Evolutionary conservation across 2,329 filamentous ascomycete genomes (phyloP), one percentile per base, ranked within the genome.

Genomic region (Alternaria longipes): DNA sequence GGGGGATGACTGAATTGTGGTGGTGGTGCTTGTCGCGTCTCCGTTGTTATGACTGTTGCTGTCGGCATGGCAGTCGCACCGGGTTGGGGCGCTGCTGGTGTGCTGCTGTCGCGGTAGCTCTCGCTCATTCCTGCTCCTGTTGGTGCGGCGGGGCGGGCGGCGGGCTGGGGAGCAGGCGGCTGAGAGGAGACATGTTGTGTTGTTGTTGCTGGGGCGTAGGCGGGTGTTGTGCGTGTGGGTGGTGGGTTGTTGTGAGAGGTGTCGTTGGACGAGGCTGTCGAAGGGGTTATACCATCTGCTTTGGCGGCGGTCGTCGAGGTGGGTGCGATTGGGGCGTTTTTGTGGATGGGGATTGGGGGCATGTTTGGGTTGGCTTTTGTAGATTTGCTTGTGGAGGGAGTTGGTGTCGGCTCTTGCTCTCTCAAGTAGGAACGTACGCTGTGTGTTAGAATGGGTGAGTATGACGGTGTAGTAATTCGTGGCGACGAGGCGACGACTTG

Each of bases 281-380:
- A 74, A 4, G 79, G 78, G 1, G 78, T 80, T 24, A 74, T 59
- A 34, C 74, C 79, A 42, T 67, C 62, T 59, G 72, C 66, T 71
- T 81, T 82, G 60, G 71, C 69, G 45, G 70, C 62, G 3, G 82
- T 74, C 9, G 68, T 63, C 4, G 82, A 75, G 11, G 74, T 74
- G 5, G 82, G 75, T 12, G 74, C 74, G 64, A 84, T 83, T 54
- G 82, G 82, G 24, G 78, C 78, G 64, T 84, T 75, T 57, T 80
- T 80, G 76, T 83, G 81, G 56, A 83, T 76, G 44, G 76, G 80
- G 45, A 84, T 79, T 12, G 81, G 81, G 12, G 82, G 80, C 82
- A 84, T 84, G 9, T 38, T 42, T 5, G 32, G 40, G 8, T 20
- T 14, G 1, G n/a, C 11, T 26, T 57, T 50, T 14, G 2, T 18